Base-by-base conservation (phyloP, 2,329 filamentous ascomycete species). In the Colletotrichum chlorophyti region DNA sequence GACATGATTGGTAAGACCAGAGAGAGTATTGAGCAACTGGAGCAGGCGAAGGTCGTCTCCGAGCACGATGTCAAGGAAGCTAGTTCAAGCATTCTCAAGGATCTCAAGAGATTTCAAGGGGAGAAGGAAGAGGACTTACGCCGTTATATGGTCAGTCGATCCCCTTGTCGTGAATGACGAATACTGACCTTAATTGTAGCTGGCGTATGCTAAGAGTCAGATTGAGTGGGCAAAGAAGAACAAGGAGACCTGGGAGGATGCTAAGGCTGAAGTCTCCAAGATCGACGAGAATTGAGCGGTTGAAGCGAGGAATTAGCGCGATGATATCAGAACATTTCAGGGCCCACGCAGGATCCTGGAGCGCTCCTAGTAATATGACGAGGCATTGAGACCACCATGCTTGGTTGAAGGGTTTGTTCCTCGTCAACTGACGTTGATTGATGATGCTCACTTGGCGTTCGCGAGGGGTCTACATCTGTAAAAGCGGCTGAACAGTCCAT, bases 1-100 rank as follows among this genome's bases (percentile, higher is more conserved):
- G 95, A 99, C 72, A 90, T 92, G 63, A 97, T 99, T 65, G 93
- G 94, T 34, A 98, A 97, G 81, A 99, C 95, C 1, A 88, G 89
- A 64, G 95, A 99, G 75, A 91, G 88, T 57, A 87, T 99, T 62
- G 83, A 76, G 41, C 84, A 97, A 78, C 82, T 99, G 49, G 93
- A 98, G 74, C 92, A 96, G 78, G 95, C 95, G 1, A 84, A 97
- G 57, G 85, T 92, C 27, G 93, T 91, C 5, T 91, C 93, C 5
- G 92, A 93, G 62, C 88, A 92, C 68, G 95, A 99, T 70, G 95
- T 98, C 60, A 93, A 91, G 72, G 92, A 98, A 68, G 95, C 95
- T 8, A 97, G 93, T 69, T 81, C 85, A 3, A 96, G 92, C 49
- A 91, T 98, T 5, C 75, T 99, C 66, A 89, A 91, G 67, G 95